These are phyloP conservation scores for Diospyros lotus DNA, from an alignment of 148 eudicot genomes.

Conservation along the genomic window DNA sequence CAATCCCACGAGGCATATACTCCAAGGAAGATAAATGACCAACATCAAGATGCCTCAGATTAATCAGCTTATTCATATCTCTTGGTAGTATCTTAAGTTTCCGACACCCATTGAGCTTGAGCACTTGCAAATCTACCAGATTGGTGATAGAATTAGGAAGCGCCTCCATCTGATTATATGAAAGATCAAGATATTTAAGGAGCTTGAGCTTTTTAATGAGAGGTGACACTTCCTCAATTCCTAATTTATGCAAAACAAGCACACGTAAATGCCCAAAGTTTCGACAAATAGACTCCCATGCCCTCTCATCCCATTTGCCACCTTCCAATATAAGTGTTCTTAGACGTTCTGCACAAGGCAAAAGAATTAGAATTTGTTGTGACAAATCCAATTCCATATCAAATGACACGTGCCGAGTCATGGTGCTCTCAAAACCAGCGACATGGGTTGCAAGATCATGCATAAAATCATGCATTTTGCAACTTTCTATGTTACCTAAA, in stretches of 20 bases:
- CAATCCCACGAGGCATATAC: background rate
- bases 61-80: slow-evolving; percentile 9
- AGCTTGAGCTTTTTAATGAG: background rate
- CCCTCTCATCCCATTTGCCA: background rate
- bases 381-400: too few relatives aligned
- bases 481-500: background rate
- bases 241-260: background rate
- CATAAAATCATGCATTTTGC: slow-evolving; percentile 39
- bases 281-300: background rate
- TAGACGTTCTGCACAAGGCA: background rate
- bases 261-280: background rate
- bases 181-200: background rate
- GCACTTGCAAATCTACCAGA: slow-evolving; percentile 1
- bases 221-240: background rate
- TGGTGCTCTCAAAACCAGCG: slow-evolving; percentile 14
- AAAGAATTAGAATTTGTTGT: background rate
- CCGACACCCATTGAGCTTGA: background rate
- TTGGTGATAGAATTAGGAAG: background rate
- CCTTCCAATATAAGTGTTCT: slow-evolving; percentile 12
- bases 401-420: slow-evolving; percentile 21
- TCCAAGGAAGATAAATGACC: background rate
- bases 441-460: slow-evolving; percentile 42
- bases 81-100: slow-evolving; percentile 10
- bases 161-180: background rate
- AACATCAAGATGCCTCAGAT: slow-evolving; percentile 13